A percentile compares a stretch with the other conserved stretches of the same genome.
phyloP scores from a whole-genome alignment of 2,329 filamentous ascomycete species.

The Aspergillus ochraceoroseus region DNA sequence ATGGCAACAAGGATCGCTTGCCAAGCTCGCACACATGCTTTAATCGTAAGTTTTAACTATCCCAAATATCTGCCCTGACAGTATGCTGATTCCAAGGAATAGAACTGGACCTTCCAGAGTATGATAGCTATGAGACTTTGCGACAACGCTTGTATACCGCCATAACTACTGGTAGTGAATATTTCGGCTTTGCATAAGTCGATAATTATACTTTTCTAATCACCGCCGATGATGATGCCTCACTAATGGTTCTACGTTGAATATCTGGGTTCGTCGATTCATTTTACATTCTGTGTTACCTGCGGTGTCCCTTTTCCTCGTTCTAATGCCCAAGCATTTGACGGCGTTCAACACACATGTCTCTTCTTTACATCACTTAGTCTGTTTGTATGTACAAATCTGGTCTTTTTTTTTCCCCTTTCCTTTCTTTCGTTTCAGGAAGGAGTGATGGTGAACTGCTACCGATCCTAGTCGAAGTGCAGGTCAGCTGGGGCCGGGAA shows the following conservation, averaged over 20 bases:
- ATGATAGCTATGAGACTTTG: constrained; percentile 89
- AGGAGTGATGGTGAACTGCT: constrained; percentile 8
- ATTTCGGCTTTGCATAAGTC: constrained; percentile 86
- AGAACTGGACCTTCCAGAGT: constrained; percentile 98
- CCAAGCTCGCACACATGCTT: constrained; percentile 98
- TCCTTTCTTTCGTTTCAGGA: constrained; percentile 10
- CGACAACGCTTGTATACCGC: constrained; percentile 86
- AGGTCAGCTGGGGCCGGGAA: constrained; percentile 32
- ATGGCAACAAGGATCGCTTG: constrained; percentile 90
- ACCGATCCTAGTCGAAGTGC: constrained; percentile 36
- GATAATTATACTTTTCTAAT: constrained; percentile 10
- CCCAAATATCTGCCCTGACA: no score
- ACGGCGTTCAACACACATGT: constrained; percentile 30
- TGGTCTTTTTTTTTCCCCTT: no score
- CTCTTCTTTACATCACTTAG: constrained; percentile 15
- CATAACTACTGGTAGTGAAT: constrained; percentile 96
- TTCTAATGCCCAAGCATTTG: constrained; percentile 33
- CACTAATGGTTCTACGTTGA: no score
- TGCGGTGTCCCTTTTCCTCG: constrained; percentile 9
- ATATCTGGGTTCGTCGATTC: constrained; percentile 1
- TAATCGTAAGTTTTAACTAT: constrained; percentile 71
- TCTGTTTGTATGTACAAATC: constrained; percentile 26
- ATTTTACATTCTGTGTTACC: constrained; percentile 6
- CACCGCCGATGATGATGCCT: constrained; percentile 9
- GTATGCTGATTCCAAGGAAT: no score